Percentiles rank a stretch among this genome's conserved stretches.
phyloP scores from a whole-genome alignment of 805 yeast species.

The Suhomyces sp. region DNA sequence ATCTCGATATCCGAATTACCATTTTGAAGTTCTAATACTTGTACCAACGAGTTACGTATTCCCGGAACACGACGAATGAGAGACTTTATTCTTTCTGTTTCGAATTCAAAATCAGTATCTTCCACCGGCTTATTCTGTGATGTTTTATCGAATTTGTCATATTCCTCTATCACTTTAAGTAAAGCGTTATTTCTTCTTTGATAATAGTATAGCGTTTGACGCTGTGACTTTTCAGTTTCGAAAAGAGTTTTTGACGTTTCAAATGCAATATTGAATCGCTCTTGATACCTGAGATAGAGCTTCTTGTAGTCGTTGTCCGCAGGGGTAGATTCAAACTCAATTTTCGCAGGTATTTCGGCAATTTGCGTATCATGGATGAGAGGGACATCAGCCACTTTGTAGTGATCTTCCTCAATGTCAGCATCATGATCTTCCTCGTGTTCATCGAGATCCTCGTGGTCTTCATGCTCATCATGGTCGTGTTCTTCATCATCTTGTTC shows the following conservation, averaged over 20 bases:
- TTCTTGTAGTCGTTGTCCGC: slow-evolving; percentile 22
- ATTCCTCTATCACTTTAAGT: slow-evolving; percentile 26
- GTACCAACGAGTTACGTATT: neutral
- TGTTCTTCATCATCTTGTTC: slow-evolving; percentile 9
- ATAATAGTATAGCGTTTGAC: slow-evolving; percentile 34
- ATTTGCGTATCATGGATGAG: too few relatives aligned
- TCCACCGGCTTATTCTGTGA: slow-evolving; percentile 3
- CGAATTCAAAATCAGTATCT: neutral
- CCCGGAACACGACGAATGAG: slow-evolving; percentile 15
- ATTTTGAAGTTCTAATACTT: slow-evolving; percentile 1
- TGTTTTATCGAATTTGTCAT: slow-evolving; percentile 13
- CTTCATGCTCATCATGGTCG: slow-evolving; percentile 3
- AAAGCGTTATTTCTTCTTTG: slow-evolving; percentile 39
- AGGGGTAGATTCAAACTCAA: too few relatives aligned
- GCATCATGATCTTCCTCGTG: slow-evolving; percentile 1
- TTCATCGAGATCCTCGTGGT: slow-evolving; percentile 5
- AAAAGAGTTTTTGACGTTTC: slow-evolving; percentile 26
- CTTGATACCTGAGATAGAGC: slow-evolving; percentile 28
- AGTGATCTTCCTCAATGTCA: too few relatives aligned
- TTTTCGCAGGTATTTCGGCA: too few relatives aligned
- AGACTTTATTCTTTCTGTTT: slow-evolving; percentile 1
- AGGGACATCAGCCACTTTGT: too few relatives aligned
- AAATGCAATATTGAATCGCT: slow-evolving; percentile 23
- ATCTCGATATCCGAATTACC: slow-evolving; percentile 9
- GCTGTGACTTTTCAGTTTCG: slow-evolving; percentile 32